These are phyloP conservation scores for Corchorus olitorius DNA, from an alignment of 345 rosid species.

Conservation along the genomic window DNA sequence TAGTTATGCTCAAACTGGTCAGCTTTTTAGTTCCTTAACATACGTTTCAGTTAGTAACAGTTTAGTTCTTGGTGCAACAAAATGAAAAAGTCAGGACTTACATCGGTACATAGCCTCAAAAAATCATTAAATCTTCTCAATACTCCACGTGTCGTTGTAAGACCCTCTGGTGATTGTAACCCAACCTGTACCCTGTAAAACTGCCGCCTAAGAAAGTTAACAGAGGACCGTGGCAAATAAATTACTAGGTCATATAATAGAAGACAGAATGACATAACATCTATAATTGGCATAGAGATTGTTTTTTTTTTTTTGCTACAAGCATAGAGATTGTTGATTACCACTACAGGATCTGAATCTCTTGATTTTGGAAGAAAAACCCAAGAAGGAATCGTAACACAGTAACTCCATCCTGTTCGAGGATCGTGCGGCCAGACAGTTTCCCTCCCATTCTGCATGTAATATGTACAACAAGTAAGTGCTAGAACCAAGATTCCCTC, in stretches of 20 bases:
- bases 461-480: background rate
- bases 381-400: constrained; percentile 90
- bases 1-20: constrained; percentile 14
- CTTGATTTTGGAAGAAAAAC: constrained; percentile 81
- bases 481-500: background rate
- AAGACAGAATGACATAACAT: constrained; percentile 27
- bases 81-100: constrained; percentile 39
- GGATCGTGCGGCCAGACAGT: constrained; percentile 96
- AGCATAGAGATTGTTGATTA: constrained; percentile 41
- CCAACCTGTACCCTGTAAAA: constrained; percentile 99
- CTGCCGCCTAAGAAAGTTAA: constrained; percentile 74
- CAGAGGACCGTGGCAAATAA: constrained; percentile 14
- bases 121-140: constrained; percentile 96
- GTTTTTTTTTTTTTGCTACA: no score
- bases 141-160: constrained; percentile 63
- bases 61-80: background rate
- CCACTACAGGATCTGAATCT: constrained; percentile 98
- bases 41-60: background rate
- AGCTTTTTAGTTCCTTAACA: background rate
- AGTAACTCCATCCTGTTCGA: constrained; percentile 94
- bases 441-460: constrained; percentile 77
- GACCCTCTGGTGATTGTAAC: constrained; percentile 87
- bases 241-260: constrained; percentile 17
- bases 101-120: constrained; percentile 81
- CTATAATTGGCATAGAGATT: constrained; percentile 29